These are phyloP conservation scores for Xylaria intraflava DNA, from an alignment of 495 filamentous ascomycete species.

Conservation along the genomic window DNA sequence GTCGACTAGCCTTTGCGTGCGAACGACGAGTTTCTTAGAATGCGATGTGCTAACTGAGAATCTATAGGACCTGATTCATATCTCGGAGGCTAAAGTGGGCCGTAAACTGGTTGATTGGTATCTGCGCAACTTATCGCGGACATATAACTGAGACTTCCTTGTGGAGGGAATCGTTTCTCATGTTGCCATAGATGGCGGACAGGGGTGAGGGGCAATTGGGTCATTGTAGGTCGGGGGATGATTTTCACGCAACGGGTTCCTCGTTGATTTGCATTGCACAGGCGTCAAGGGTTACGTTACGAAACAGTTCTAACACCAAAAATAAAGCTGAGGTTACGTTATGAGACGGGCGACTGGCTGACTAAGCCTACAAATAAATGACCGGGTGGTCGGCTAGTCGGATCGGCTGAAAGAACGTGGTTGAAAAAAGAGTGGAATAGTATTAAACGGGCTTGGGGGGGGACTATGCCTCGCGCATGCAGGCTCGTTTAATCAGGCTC, in stretches of 20 bases:
- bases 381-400: not conserved
- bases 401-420: not conserved
- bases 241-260: conserved; percentile 11
- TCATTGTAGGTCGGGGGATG: conserved; percentile 11
- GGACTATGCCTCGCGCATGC: not conserved
- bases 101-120: conserved; percentile 98
- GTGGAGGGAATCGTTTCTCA: not conserved
- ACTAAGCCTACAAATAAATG: not conserved
- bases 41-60: conserved; percentile 21
- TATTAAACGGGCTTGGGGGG: not conserved
- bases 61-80: conserved; percentile 80
- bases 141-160: conserved; percentile 50
- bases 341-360: conserved; percentile 4
- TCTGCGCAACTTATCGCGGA: conserved; percentile 87
- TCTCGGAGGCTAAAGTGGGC: conserved; percentile 97
- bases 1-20: conserved; percentile 13
- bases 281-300: conserved; percentile 24
- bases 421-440: conserved; percentile 8
- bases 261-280: conserved; percentile 26
- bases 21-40: conserved; percentile 1
- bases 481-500: not conserved
- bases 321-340: conserved; percentile 9
- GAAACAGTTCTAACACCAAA: conserved; percentile 7
- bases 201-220: not conserved
- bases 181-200: conserved; percentile 6